Conservation (phyloP, 2,329 filamentous ascomycete species). For the Pseudohalonectria lignicola region DNA sequence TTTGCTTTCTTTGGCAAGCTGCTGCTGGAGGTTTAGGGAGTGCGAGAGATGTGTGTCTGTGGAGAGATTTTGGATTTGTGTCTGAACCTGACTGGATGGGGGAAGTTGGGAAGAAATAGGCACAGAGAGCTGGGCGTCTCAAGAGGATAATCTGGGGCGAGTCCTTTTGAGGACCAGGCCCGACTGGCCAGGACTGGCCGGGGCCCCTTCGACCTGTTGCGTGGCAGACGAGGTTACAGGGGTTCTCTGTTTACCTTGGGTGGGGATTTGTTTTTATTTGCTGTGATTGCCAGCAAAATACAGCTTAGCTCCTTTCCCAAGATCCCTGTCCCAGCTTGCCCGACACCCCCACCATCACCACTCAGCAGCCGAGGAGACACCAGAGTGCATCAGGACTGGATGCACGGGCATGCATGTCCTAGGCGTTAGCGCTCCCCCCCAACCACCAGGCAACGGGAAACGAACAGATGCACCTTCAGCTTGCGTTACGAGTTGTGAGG, state of each 20-base stretch:
- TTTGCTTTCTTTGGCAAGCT: constrained; percentile 13
- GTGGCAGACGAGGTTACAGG: constrained; percentile 3
- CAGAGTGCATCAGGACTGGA: no score
- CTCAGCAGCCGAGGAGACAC: no score
- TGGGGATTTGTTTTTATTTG: constrained; percentile 6
- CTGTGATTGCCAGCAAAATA: constrained; percentile 9
- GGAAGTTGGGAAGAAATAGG: not conserved
- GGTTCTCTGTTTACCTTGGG: constrained; percentile 1
- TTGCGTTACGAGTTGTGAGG: no score
- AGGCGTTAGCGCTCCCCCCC: not conserved
- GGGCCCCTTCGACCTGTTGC: no score
- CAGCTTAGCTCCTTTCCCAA: not conserved
- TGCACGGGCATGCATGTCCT: no score
- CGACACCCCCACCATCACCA: not conserved
- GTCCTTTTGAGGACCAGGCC: constrained; percentile 6
- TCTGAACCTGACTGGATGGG: constrained; percentile 3
- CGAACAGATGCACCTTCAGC: no score
- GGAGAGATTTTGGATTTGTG: no score
- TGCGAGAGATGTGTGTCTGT: not conserved
- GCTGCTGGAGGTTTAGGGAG: not conserved
- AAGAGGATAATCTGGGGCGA: constrained; percentile 7
- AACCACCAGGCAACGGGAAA: constrained; percentile 1
- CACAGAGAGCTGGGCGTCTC: no score
- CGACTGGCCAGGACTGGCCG: not conserved
- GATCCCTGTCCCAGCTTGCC: not conserved